Evolutionary conservation across 306 rosid species (phyloP).

Genomic region (Canavalia gladiata): DNA sequence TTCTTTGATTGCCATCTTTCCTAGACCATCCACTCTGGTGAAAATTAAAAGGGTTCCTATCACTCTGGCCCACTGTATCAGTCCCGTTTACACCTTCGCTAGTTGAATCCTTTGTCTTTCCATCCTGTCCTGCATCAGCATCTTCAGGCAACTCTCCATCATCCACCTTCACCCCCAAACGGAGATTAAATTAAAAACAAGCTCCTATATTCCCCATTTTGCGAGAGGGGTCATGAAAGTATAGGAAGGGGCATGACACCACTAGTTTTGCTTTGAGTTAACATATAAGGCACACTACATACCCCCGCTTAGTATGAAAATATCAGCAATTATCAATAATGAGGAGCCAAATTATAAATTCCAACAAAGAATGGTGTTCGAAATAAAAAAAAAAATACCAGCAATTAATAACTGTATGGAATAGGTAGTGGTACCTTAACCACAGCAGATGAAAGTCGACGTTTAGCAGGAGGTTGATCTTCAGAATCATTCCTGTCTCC

Average conservation of each 20-base stretch:
- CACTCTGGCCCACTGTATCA: constrained; percentile 42
- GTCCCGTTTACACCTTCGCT: constrained; percentile 51
- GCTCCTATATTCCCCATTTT: not conserved
- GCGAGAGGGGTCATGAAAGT: not conserved
- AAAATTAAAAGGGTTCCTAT: constrained; percentile 55
- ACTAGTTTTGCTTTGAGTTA: not conserved
- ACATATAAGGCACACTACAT: constrained; percentile 8
- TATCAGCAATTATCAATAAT: constrained; percentile 13
- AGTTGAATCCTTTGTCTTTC: constrained; percentile 48
- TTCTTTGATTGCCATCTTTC: constrained; percentile 68
- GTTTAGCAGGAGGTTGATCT: constrained; percentile 82
- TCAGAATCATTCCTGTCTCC: constrained; percentile 71
- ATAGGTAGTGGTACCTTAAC: constrained; percentile 66
- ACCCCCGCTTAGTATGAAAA: not conserved
- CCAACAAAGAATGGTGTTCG: not conserved
- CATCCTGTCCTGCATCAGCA: constrained; percentile 59
- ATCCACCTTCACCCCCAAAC: constrained; percentile 67
- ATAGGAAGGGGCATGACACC: not conserved
- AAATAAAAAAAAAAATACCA: not conserved
- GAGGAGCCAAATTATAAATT: not conserved
- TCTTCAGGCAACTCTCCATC: constrained; percentile 80
- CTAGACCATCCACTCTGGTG: constrained; percentile 67
- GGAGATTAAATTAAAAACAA: constrained; percentile 1
- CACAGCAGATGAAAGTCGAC: constrained; percentile 89
- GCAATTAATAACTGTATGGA: not conserved